These are phyloP conservation scores for Phaeophleospora eucalypticola DNA, from an alignment of 2,329 filamentous ascomycete genomes.

Conservation along the genomic window DNA sequence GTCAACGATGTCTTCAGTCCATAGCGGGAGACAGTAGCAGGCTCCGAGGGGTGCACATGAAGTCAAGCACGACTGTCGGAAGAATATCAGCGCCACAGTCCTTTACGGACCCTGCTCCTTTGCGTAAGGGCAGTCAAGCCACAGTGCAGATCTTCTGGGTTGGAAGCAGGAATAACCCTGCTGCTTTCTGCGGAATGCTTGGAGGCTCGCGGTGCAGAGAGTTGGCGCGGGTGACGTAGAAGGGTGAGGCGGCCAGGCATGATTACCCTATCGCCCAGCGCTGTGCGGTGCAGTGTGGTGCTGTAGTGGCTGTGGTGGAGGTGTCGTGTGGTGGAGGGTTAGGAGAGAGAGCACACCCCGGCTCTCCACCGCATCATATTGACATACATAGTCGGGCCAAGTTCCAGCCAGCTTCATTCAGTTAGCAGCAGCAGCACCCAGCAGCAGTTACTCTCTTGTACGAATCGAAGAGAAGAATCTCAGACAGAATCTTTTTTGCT, in stretches of 20 bases:
- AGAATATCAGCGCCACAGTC: neutral
- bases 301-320: too few relatives aligned
- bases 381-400: constrained; percentile 1
- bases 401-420: too few relatives aligned
- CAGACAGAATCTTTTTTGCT: neutral
- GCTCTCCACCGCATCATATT: constrained; percentile 5
- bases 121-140: neutral
- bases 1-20: neutral
- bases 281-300: too few relatives aligned
- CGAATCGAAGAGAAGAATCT: neutral
- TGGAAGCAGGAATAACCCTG: neutral
- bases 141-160: neutral
- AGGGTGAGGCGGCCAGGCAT: neutral
- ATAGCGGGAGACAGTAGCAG: too few relatives aligned
- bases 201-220: too few relatives aligned
- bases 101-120: neutral
- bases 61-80: too few relatives aligned
- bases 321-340: too few relatives aligned
- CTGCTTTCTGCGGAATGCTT: neutral
- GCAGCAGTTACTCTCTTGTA: too few relatives aligned
- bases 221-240: constrained; percentile 2
- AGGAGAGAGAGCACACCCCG: neutral
- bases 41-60: too few relatives aligned
- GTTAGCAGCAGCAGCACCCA: too few relatives aligned
- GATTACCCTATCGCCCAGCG: neutral